A percentile compares a stretch with the other conserved stretches of the same genome.
Conservation (phyloP, 2,329 filamentous ascomycete species). For the Apiospora malaysiana region DNA sequence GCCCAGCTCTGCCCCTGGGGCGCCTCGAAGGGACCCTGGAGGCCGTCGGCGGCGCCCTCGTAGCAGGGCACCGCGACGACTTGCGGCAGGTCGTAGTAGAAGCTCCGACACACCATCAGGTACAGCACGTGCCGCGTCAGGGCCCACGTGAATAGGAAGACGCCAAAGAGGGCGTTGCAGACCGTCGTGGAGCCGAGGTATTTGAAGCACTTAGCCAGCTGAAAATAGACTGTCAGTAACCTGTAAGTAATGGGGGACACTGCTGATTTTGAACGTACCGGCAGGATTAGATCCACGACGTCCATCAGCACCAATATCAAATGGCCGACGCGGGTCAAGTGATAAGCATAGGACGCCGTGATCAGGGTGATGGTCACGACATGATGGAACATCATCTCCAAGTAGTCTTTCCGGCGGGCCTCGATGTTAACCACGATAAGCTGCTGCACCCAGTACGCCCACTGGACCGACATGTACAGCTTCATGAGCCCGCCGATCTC, state of each 20-base stretch:
- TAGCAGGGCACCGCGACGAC: constrained; percentile 76
- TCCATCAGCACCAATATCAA: constrained; percentile 92
- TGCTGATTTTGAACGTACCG: constrained; percentile 60
- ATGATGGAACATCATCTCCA: constrained; percentile 94
- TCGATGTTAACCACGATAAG: constrained; percentile 93
- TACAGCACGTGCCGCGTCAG: constrained; percentile 81
- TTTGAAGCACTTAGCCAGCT: constrained; percentile 91
- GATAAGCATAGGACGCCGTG: constrained; percentile 80
- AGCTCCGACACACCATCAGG: constrained; percentile 78
- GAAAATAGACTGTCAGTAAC: constrained; percentile 22
- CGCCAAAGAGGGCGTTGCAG: constrained; percentile 82
- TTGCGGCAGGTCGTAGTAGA: constrained; percentile 68
- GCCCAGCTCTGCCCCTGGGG: constrained; percentile 52
- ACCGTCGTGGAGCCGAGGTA: constrained; percentile 77
- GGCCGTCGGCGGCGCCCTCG: constrained; percentile 58
- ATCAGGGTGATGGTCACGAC: constrained; percentile 83
- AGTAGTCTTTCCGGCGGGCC: constrained; percentile 88
- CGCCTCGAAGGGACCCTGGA: constrained; percentile 58
- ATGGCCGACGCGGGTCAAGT: constrained; percentile 84
- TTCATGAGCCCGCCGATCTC: constrained; percentile 78
- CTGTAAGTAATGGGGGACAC: neutral
- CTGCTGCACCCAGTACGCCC: constrained; percentile 92
- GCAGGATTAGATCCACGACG: constrained; percentile 83
- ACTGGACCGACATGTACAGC: constrained; percentile 88
- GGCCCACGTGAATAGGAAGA: constrained; percentile 87